These are phyloP conservation scores for Spergularia marina DNA, from an alignment of 148 eudicot genomes.

Conservation along the genomic window DNA sequence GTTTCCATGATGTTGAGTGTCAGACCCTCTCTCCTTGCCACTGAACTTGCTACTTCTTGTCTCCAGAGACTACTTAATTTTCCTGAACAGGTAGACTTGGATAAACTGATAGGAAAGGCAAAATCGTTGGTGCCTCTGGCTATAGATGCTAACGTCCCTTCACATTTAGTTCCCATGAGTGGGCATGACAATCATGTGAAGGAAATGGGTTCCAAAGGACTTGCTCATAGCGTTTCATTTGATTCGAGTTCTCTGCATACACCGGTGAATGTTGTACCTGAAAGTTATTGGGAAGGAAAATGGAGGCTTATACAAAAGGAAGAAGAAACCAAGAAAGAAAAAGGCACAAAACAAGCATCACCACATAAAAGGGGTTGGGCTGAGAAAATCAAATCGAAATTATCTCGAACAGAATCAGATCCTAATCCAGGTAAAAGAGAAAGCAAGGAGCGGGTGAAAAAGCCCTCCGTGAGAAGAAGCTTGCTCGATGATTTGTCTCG, in stretches of 20 bases:
- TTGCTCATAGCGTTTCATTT: slow-evolving; percentile 55
- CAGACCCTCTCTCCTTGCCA: slow-evolving; percentile 85
- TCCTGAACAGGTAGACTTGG: slow-evolving; percentile 58
- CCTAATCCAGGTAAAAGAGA: slow-evolving; percentile 53
- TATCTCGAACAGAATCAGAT: slow-evolving; percentile 69
- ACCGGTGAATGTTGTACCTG: slow-evolving; percentile 56
- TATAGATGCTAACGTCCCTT: slow-evolving; percentile 53
- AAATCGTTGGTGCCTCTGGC: slow-evolving; percentile 70
- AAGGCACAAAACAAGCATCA: slow-evolving; percentile 32
- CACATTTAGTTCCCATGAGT: slow-evolving; percentile 27
- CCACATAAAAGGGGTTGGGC: slow-evolving; percentile 69
- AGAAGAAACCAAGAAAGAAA: slow-evolving; percentile 54
- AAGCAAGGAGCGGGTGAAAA: slow-evolving; percentile 32
- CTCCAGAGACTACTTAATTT: slow-evolving; percentile 90
- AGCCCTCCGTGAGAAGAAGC: slow-evolving; percentile 56
- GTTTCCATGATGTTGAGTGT: slow-evolving; percentile 85
- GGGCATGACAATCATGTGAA: slow-evolving; percentile 34
- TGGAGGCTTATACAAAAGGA: slow-evolving; percentile 85
- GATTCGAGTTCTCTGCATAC: slow-evolving; percentile 52
- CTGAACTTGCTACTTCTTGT: slow-evolving; percentile 84
- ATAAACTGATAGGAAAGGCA: slow-evolving; percentile 62
- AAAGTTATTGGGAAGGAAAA: slow-evolving; percentile 97
- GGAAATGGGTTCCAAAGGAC: slow-evolving; percentile 46
- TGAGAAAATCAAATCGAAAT: slow-evolving; percentile 58
- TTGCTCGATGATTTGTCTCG: slow-evolving; percentile 66